These are phyloP conservation scores for Apostasia ramifera DNA, from an alignment of 106 monocot species.

Conservation along the genomic window DNA sequence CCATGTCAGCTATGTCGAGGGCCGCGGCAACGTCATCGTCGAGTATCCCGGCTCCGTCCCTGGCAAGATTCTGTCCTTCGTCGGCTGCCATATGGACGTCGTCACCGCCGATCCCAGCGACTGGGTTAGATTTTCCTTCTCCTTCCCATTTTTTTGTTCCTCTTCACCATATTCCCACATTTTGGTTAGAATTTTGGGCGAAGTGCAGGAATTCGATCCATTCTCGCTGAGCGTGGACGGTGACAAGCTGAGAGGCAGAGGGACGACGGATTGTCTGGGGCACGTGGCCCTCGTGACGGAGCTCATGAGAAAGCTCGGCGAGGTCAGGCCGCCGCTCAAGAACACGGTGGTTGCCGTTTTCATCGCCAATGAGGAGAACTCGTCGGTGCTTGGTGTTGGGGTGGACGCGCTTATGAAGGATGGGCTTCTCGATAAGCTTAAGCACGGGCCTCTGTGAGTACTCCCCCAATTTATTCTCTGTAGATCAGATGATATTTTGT, in stretches of 20 bases:
- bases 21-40: slow-evolving; percentile 77
- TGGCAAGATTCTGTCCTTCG: slow-evolving; percentile 41
- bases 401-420: slow-evolving; percentile 72
- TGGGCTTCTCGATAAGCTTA: slow-evolving; percentile 73
- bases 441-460: slow-evolving; percentile 72
- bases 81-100: slow-evolving; percentile 98
- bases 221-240: slow-evolving; percentile 88
- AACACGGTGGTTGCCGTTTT: slow-evolving; percentile 83
- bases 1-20: slow-evolving; percentile 55
- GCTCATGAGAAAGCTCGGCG: slow-evolving; percentile 69
- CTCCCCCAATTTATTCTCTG: neutral
- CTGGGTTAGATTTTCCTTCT: slow-evolving; percentile 37
- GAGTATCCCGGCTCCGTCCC: slow-evolving; percentile 84
- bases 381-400: slow-evolving; percentile 63
- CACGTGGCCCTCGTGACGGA: slow-evolving; percentile 92
- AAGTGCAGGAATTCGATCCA: slow-evolving; percentile 53
- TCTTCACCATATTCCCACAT: neutral
- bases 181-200: slow-evolving; percentile 2
- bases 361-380: slow-evolving; percentile 96
- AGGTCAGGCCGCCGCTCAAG: slow-evolving; percentile 56
- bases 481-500: neutral
- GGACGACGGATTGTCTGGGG: slow-evolving; percentile 93
- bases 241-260: slow-evolving; percentile 74
- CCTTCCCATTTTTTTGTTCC: neutral
- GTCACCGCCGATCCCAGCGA: slow-evolving; percentile 71